Evolutionary conservation across 139 green algal species (phyloP), one percentile per base, ranked within the genome.

Genomic region (Eudorina sp.): DNA sequence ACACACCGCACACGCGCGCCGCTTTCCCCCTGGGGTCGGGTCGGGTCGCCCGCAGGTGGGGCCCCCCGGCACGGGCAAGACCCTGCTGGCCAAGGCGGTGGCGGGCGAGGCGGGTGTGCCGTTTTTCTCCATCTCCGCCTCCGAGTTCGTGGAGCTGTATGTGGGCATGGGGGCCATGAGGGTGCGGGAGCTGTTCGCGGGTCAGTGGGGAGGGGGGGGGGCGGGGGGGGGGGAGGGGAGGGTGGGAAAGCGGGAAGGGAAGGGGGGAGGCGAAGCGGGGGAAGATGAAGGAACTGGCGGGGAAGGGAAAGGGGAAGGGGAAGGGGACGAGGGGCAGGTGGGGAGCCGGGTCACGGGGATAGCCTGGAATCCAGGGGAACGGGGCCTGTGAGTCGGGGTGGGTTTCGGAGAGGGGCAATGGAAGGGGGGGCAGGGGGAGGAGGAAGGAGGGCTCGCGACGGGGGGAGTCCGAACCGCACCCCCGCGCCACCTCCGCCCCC

Each of bases 111-210:
- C 96, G 4, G 93, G 93, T n/a, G 96, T 97, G 11, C 96, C 96
- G 8, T 98, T 98, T 90, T 98, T 97, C 92, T 94, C 79, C 92
- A 97, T 97, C 80, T 92, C 89, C 45, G 96, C 96, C 18, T 95
- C 90, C 3, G 96, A 98, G 89, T 98, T 98, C 91, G 95, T 98
- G 80, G 96, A 99, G 94, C 90, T 99, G 62, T 99, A 98, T 81
- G 97, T 99, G 74, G 96, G 96, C 75, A 97, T 98, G 96, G 96
- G 96, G 21, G 96, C 96, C 0, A 94, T 96, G 90, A 89, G 96
- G 4, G 96, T 99, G 80, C 68, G 93, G 27, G 93, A 96, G 89
- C 94, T 99, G 31, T 99, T 99, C 90, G 91, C 94, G 0, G 81
- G 86, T 25, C 96, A 93, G 34, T 31, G 21, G 38, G 36, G 21